Base-by-base conservation (phyloP, 169 alveolate genomes). In the Cryptosporidium muris region DNA sequence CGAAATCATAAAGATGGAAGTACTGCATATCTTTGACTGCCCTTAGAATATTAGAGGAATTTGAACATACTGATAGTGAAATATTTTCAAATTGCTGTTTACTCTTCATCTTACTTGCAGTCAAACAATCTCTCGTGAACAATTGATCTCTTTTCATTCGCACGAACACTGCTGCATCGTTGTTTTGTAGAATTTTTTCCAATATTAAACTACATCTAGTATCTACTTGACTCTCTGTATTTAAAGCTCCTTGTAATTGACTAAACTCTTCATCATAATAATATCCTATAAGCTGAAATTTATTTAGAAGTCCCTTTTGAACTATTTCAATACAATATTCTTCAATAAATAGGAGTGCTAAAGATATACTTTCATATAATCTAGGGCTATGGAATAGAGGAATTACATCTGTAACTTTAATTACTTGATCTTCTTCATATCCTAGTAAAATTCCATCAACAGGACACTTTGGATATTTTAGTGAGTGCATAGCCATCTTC, bases 381-480 rank as follows among this genome's bases (percentile, higher is more conserved):
- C 60, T 74, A 25, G 68, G 85, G 12, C 85, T 60, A 14, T 74
- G 85, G 0, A 68, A 25, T 25, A 74, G 67, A 11, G 85, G 85
- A 74, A 74, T 58, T 12, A 63, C 40, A 42, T 74, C 68, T 12
- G 36, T 38, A 12, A 74, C 36, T 9, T 9, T 36, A 25, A 74
- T 14, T 54, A 40, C 47, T 40, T 25, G 60, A 8, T 38, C 40
- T 45, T 74, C 51, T 9, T 5, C 63, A 53, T 58, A 74, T 34
- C 85, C 85, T 12, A 58, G 14, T 25, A 74, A 16, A 14, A 74
- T 48, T n/a, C 85, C 85, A 42, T 74, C 85, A 14, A 74, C n/a
- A 34, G 1, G 16, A 40, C 62, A 8, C 5, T 40, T 37, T 36
- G 85, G 63, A 40, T 74, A 74, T 11, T 74, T 74, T 25, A 74